A percentile compares a stretch with the other conserved stretches of the same genome.
phyloP scores from a whole-genome alignment of 352 stramenopile genomes.

The Nothophytophthora sp. region DNA sequence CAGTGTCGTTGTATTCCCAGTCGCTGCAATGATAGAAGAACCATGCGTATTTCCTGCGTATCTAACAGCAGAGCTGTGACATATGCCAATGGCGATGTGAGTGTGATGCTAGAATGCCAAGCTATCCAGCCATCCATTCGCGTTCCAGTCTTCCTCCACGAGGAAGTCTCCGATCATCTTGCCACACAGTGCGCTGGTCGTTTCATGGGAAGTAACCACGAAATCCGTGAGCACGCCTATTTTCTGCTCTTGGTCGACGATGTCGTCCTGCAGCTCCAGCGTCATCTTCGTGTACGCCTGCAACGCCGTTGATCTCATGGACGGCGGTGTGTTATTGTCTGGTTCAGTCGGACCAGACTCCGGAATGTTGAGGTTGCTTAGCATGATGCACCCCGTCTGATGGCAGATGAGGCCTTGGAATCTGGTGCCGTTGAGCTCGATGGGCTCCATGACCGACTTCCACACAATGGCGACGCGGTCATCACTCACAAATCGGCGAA shows the following conservation, averaged over 20 bases:
- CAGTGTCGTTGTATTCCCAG: too few relatives aligned
- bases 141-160: slow-evolving; percentile 30
- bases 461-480: slow-evolving; percentile 42
- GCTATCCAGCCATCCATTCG: not conserved
- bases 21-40: not conserved
- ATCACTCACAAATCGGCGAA: slow-evolving; percentile 35
- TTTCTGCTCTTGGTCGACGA: slow-evolving; percentile 26
- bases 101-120: not conserved
- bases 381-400: slow-evolving; percentile 35
- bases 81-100: too few relatives aligned
- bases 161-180: slow-evolving; percentile 27
- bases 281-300: slow-evolving; percentile 37
- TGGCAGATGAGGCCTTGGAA: slow-evolving; percentile 33
- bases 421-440: slow-evolving; percentile 32
- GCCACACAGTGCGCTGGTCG: slow-evolving; percentile 9
- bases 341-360: too few relatives aligned
- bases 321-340: not conserved
- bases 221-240: slow-evolving; percentile 29
- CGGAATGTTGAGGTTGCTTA: too few relatives aligned
- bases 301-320: slow-evolving; percentile 17
- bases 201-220: slow-evolving; percentile 24
- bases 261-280: slow-evolving; percentile 36
- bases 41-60: not conserved
- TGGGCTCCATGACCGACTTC: slow-evolving; percentile 44
- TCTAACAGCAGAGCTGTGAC: too few relatives aligned